Evolutionary conservation across 768 basidiomycete genomes (phyloP), one percentile per base, ranked within the genome.

Genomic region (Phlebiopsis flavidoalba): DNA sequence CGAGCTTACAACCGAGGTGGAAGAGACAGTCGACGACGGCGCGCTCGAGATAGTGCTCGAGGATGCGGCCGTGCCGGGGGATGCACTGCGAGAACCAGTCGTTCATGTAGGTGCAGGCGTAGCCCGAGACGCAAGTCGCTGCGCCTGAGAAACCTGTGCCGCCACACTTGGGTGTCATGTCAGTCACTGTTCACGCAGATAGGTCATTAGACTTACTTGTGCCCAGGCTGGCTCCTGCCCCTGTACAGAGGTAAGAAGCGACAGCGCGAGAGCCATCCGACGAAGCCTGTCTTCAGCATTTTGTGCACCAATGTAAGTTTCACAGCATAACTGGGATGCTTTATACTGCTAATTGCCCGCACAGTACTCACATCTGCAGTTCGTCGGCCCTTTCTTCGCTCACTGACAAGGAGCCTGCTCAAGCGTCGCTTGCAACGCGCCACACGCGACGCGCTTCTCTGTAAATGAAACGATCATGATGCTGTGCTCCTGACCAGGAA

Each of bases 31-130:
- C 11, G 67, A 37, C n/a, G 61, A 56, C 17, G 60, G 40, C n/a
- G 11, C 17, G 40, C 40, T 43, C 37, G 37, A 40, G 37, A 7
- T 40, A 7, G 61, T 17, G 49, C 24, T 24, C n/a, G 57, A 37
- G 15, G 67, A 58, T 1, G 53, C 60, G 8, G 53, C 56, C 0
- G 66, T 52, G 12, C 59, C 59, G 5, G 66, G n/a, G 70, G 40
- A 79, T 59, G 62, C 80, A 82, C 61, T 80, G 79, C 19, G 64
- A 79, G 61, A 79, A 80, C 61, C 71, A 82, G 7, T 71, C 68
- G 63, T 78, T 80, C n/a, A 64, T 65, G 4, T 65, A 60, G 5
- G 68, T 67, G 63, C 80, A 81, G 12, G 68, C 64, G 2, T 72
- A 66, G 3, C 77, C 80, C 15, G 74, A 53, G 8, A 67, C 76